Conservation (phyloP, 805 yeast species). For the Candida sphagnicola region DNA sequence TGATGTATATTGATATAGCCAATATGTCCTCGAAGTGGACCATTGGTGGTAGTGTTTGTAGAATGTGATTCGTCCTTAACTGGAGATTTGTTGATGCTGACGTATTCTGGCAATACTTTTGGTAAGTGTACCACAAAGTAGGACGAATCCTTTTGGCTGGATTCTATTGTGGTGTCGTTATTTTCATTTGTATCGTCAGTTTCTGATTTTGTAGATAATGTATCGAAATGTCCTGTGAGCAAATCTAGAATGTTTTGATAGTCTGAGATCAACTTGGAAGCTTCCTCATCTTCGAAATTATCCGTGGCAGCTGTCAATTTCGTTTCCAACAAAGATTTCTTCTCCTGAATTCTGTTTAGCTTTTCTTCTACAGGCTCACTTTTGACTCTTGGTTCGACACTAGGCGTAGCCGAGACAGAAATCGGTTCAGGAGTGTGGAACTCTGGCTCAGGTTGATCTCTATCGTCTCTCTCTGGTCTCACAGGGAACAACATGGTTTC, state of each 20-base stretch:
- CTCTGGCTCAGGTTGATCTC: slow-evolving; percentile 20
- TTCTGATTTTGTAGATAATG: slow-evolving; percentile 10
- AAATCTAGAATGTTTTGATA: slow-evolving; percentile 25
- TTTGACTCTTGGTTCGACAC: slow-evolving; percentile 21
- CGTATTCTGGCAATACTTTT: slow-evolving; percentile 38
- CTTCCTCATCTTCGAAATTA: slow-evolving; percentile 28
- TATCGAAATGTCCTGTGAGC: slow-evolving; percentile 20
- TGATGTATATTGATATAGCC: slow-evolving; percentile 76
- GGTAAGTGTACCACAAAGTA: slow-evolving; percentile 49
- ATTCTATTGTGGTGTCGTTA: background rate
- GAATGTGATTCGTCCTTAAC: slow-evolving; percentile 8
- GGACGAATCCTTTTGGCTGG: slow-evolving; percentile 11
- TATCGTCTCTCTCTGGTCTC: slow-evolving; percentile 56
- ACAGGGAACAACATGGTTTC: slow-evolving; percentile 65
- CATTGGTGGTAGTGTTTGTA: slow-evolving; percentile 3
- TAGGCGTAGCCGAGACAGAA: slow-evolving; percentile 10
- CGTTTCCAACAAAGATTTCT: slow-evolving; percentile 25
- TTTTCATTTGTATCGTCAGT: slow-evolving; percentile 2
- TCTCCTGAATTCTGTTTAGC: slow-evolving; percentile 18
- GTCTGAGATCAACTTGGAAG: slow-evolving; percentile 26
- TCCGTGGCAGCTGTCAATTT: slow-evolving; percentile 25
- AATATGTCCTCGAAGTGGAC: slow-evolving; percentile 47
- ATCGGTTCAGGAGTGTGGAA: slow-evolving; percentile 6
- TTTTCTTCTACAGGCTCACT: slow-evolving; percentile 29
- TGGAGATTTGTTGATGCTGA: slow-evolving; percentile 5